Evolutionary conservation across 1,284 basidiomycete genomes (phyloP).

Genomic region (Austroboletus novae-zelandiae): DNA sequence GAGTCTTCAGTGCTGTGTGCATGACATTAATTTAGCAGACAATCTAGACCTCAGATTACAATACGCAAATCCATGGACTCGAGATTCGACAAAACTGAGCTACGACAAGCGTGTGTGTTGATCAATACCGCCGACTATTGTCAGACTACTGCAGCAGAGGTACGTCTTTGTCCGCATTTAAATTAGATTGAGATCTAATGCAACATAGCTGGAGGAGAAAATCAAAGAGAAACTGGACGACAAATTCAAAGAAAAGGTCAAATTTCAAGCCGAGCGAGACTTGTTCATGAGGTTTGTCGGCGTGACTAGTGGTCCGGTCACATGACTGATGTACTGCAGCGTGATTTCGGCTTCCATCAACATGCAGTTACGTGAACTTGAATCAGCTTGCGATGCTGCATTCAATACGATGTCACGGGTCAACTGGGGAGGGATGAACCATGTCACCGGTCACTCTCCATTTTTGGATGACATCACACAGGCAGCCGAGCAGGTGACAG

Average conservation of each 20-base stretch:
- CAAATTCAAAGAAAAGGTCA: slow-evolving; percentile 75
- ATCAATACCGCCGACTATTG: slow-evolving; percentile 99
- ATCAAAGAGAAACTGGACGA: slow-evolving; percentile 80
- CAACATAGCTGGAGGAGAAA: slow-evolving; percentile 81
- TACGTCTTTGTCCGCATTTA: slow-evolving; percentile 25
- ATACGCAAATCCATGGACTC: slow-evolving; percentile 73
- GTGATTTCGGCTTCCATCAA: slow-evolving; percentile 81
- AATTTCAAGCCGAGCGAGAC: slow-evolving; percentile 84
- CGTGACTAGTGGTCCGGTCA: neutral
- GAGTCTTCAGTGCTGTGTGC: neutral
- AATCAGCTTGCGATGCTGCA: slow-evolving; percentile 72
- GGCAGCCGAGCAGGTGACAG: slow-evolving; percentile 62
- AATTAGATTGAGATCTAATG: neutral
- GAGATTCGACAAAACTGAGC: slow-evolving; percentile 68
- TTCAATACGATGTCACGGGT: slow-evolving; percentile 75
- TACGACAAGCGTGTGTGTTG: slow-evolving; percentile 80
- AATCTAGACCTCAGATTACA: slow-evolving; percentile 38
- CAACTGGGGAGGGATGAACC: slow-evolving; percentile 73
- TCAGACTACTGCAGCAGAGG: slow-evolving; percentile 86
- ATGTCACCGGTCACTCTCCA: slow-evolving; percentile 82
- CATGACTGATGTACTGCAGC: slow-evolving; percentile 38
- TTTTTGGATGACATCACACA: slow-evolving; percentile 77
- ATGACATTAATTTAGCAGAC: neutral
- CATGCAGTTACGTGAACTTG: slow-evolving; percentile 79
- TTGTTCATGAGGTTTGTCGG: slow-evolving; percentile 75